Conservation (phyloP, 768 basidiomycete genomes). For the Amanita polypyramis region DNA sequence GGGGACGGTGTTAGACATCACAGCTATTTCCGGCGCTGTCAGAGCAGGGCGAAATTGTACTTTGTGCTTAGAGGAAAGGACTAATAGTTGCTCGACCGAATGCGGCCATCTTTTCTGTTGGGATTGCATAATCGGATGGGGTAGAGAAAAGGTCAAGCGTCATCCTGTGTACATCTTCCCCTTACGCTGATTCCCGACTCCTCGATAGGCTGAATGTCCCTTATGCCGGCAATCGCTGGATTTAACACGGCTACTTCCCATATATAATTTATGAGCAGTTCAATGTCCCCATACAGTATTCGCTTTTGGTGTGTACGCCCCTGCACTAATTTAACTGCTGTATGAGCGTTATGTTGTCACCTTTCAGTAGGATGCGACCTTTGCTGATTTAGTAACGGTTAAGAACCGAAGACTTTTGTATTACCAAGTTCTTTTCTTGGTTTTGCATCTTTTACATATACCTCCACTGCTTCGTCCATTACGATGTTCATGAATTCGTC, state of each 20-base stretch:
- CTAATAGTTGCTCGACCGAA: constrained; percentile 73
- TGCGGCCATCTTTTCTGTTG: constrained; percentile 89
- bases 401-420: constrained; percentile 13
- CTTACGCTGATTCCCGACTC: not conserved
- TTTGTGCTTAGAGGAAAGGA: constrained; percentile 77
- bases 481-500: constrained; percentile 99
- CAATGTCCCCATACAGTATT: not conserved
- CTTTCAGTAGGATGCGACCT: constrained; percentile 95
- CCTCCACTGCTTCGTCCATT: constrained; percentile 86
- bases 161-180: not conserved
- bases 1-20: constrained; percentile 53
- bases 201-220: constrained; percentile 67
- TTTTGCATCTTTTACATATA: constrained; percentile 84
- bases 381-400: constrained; percentile 8
- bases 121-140: constrained; percentile 86
- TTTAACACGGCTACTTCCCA: constrained; percentile 60
- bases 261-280: constrained; percentile 64
- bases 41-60: constrained; percentile 66
- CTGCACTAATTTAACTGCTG: constrained; percentile 38
- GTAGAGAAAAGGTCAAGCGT: constrained; percentile 62
- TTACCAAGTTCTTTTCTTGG: constrained; percentile 76
- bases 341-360: constrained; percentile 97
- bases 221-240: constrained; percentile 72
- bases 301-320: not conserved
- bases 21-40: constrained; percentile 37